Evolutionary conservation across 495 filamentous ascomycete genomes (phyloP).

Genomic region (Penicillium maclennaniae): DNA sequence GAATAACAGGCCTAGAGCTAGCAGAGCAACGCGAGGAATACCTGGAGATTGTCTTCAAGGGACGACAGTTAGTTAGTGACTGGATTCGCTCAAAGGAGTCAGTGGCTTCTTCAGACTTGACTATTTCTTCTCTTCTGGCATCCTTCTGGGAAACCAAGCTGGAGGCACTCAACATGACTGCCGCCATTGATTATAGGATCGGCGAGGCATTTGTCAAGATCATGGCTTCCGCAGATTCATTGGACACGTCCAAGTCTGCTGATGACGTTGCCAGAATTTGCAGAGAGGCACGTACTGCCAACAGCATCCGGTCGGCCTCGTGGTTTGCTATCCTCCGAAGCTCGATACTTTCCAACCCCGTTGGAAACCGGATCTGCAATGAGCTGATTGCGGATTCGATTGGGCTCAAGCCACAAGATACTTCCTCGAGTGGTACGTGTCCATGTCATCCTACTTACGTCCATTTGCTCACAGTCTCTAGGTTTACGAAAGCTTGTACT

Average conservation of each 20-base stretch:
- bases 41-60: slow-evolving; percentile 55
- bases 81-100: slow-evolving; percentile 36
- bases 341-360: slow-evolving; percentile 32
- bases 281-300: slow-evolving; percentile 34
- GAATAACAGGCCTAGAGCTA: slow-evolving; percentile 46
- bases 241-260: slow-evolving; percentile 23
- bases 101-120: slow-evolving; percentile 5
- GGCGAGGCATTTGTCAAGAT: slow-evolving; percentile 43
- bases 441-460: neutral
- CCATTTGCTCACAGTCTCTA: slow-evolving; percentile 22
- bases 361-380: slow-evolving; percentile 49
- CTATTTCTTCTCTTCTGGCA: slow-evolving; percentile 24
- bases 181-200: slow-evolving; percentile 35
- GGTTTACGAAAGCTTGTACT: slow-evolving; percentile 53
- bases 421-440: slow-evolving; percentile 38
- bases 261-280: slow-evolving; percentile 35
- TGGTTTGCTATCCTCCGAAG: slow-evolving; percentile 36
- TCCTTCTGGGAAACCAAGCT: slow-evolving; percentile 37
- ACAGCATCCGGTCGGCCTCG: slow-evolving; percentile 39
- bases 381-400: slow-evolving; percentile 59
- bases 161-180: slow-evolving; percentile 26
- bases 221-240: slow-evolving; percentile 26
- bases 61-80: slow-evolving; percentile 49
- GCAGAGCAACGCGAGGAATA: slow-evolving; percentile 56
- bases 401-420: slow-evolving; percentile 41